phyloP scores from a whole-genome alignment of 2,329 filamentous ascomycete genomes.

The Dothideomycetes sp. region DNA sequence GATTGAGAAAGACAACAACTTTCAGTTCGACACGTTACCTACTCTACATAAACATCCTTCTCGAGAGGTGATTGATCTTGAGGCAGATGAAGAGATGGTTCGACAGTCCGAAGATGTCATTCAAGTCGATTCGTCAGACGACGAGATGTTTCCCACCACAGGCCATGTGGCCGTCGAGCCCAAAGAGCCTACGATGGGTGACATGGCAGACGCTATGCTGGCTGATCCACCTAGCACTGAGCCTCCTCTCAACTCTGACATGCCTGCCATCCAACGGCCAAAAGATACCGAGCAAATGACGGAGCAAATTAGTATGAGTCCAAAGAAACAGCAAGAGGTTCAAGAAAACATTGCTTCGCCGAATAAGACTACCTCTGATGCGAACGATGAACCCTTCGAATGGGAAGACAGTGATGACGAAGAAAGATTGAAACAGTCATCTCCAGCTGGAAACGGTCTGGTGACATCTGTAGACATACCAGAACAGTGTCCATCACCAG shows the following conservation, averaged over 20 bases:
- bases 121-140: constrained; percentile 20
- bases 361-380: constrained; percentile 1
- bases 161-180: not conserved
- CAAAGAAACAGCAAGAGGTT: no score
- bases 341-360: no score
- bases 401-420: constrained; percentile 45
- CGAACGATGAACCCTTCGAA: constrained; percentile 24
- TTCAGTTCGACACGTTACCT: constrained; percentile 43
- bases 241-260: no score
- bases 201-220: constrained; percentile 27
- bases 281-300: no score
- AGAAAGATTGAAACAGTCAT: constrained; percentile 3
- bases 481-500: constrained; percentile 19
- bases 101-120: constrained; percentile 36
- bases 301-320: no score
- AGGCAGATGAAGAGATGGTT: constrained; percentile 30
- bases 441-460: constrained; percentile 12
- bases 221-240: not conserved
- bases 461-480: constrained; percentile 9
- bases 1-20: constrained; percentile 42
- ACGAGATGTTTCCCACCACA: constrained; percentile 10
- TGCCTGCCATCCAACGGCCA: no score
- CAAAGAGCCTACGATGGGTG: constrained; percentile 26
- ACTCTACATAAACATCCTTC: constrained; percentile 46
- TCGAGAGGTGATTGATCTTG: constrained; percentile 35